A percentile compares a stretch with the other conserved stretches of the same genome.
These are phyloP conservation scores for Daedalea quercina DNA, from an alignment of 768 basidiomycete genomes.

Conservation along the genomic window DNA sequence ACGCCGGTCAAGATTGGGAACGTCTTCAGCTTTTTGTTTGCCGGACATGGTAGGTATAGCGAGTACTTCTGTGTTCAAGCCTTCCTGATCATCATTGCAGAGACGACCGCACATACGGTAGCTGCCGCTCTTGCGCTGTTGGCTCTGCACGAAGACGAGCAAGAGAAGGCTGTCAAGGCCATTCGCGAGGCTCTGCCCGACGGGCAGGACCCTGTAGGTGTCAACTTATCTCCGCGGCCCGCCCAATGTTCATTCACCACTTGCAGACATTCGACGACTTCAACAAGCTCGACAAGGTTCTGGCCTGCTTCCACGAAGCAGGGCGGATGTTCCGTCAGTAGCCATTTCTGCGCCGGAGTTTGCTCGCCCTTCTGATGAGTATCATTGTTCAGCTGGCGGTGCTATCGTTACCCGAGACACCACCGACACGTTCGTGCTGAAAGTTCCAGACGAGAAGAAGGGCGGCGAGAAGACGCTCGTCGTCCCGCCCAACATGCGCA, in stretches of 20 bases:
- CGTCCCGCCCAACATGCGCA: conserved; percentile 12
- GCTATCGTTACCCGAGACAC: conserved; percentile 2
- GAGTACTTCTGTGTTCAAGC: neutral
- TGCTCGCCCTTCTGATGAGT: neutral
- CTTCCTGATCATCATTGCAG: neutral
- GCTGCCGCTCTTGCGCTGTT: conserved; percentile 2
- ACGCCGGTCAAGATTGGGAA: conserved; percentile 1
- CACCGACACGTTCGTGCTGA: conserved; percentile 3
- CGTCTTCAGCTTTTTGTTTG: conserved; percentile 4
- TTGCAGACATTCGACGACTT: conserved; percentile 6
- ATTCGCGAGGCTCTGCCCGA: neutral
- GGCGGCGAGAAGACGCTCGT: conserved; percentile 3
- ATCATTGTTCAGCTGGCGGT: conserved; percentile 1
- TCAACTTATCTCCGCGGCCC: neutral
- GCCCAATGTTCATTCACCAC: neutral
- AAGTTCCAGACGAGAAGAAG: neutral
- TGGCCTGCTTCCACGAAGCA: conserved; percentile 14
- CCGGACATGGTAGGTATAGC: conserved; percentile 1
- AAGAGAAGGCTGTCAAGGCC: neutral
- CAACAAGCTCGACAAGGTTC: conserved; percentile 1
- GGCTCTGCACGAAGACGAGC: conserved; percentile 5
- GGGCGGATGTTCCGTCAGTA: conserved; percentile 13
- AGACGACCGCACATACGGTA: conserved; percentile 4
- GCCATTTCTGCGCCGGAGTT: neutral
- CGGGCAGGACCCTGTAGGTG: neutral